Evolutionary conservation across 257 asterid genomes (phyloP), one percentile per base, ranked within the genome.

Genomic region (Knoxia roxburghii): DNA sequence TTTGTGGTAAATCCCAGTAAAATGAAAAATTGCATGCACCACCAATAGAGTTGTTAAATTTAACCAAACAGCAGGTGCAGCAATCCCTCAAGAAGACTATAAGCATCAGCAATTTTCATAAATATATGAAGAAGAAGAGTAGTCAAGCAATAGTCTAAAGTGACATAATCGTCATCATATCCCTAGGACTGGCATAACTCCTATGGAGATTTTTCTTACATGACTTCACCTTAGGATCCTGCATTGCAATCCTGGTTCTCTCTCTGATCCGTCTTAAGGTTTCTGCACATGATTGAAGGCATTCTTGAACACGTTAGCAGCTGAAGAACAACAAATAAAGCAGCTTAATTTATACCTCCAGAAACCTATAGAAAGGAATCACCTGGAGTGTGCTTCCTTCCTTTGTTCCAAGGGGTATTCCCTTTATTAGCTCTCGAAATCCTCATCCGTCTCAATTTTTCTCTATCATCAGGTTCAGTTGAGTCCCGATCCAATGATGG

Each of bases 151-250:
- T 14, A 27, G 48, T 45, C 61, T 37, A 54, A 5, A 56, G 10
- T 26, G 51, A 35, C 20, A 32, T 48, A 52, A 45, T 71, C 79
- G 56, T 68, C 46, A 45, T 63, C 50, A 48, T 73, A 52, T 61
- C 27, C 35, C 37, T 20, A 43, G 67, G 23, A 67, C 50, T 55
- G 61, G 61, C 32, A 65, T 60, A 35, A 61, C 53, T 64, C n/a
- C 58, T 23, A 39, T 33, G 24, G 45, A 67, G 76, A 76, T 72
- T 41, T 71, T 76, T 75, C 89, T 82, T 86, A 87, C 96, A 86
- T 90, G 88, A 87, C 95, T 81, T 93, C 99, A 90, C 99, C 96
- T 93, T 90, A 85, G 99, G 99, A 76, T 90, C 86, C 87, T 86
- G 95, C 99, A 93, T 93, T 48, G 99, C 99, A 76, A 90, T 83